Evolutionary conservation across 2,329 filamentous ascomycete genomes (phyloP), one percentile per base, ranked within the genome.

Genomic region (Metarhizium guizhouense): DNA sequence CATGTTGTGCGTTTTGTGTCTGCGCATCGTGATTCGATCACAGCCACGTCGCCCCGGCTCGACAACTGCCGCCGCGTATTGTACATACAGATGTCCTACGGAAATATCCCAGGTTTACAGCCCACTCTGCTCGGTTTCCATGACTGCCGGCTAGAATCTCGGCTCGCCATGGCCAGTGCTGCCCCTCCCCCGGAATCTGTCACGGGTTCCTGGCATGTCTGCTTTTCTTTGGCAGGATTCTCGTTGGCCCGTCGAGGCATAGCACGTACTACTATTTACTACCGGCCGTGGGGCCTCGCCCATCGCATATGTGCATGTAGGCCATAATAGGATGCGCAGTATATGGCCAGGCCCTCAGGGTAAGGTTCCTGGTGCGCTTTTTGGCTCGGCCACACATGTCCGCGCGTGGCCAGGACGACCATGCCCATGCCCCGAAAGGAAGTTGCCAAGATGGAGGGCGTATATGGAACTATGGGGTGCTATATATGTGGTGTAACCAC

Each of bases 401-500:
- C 18, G 42, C 11, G 42, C 18, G 42, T 45, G 42, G 42, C n/a
- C 18, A 45, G 42, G 11, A 18, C 6, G n/a, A 18, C 42, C 42
- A 25, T 20, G n/a, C 3, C 18, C 38, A 45, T 30, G 10, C 38
- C 36, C 14, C 14, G 38, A 32, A 16, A 18, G 40, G 51, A 30
- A 52, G 51, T 43, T 43, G 40, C 34, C 51, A 52, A 45, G 38
- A 16, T 45, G 51, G 18, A 38, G 18, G n/a, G 4, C 18, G 42
- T 45, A 18, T 45, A 20, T 45, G 42, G 18, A 45, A 45, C 42
- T 45, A 45, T 45, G 42, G 42, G 36, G 16, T 13, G 8, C 16
- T 40, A 38, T 30, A 38, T 30, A 30, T 52, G 51, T 52, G 11
- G n/a, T 52, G 51, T 30, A 52, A 52, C 51, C 51, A 30, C 51